A percentile compares a stretch with the other conserved stretches of the same genome.
Evolutionary conservation across 2,329 filamentous ascomycete genomes (phyloP).

Genomic region (Aureobasidium lini): DNA sequence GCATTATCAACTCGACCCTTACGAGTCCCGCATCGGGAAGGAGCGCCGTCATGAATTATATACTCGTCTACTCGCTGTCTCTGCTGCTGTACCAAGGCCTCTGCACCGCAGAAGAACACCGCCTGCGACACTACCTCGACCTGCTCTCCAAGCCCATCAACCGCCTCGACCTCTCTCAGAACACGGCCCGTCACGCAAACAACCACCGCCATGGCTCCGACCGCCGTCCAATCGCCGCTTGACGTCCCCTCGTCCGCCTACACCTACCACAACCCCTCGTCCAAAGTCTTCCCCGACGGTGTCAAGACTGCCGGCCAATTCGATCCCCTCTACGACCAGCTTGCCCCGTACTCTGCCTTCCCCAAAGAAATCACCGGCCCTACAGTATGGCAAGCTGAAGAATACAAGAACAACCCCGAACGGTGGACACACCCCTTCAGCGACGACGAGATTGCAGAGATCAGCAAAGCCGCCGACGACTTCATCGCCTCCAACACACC

Average conservation of each 20-base stretch:
- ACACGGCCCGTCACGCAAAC: neutral
- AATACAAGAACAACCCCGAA: slow-evolving; percentile 56
- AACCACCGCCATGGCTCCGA: slow-evolving; percentile 13
- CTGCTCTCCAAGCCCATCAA: slow-evolving; percentile 16
- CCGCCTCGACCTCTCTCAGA: slow-evolving; percentile 14
- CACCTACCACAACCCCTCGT: slow-evolving; percentile 27
- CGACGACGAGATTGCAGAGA: slow-evolving; percentile 57
- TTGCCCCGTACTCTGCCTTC: slow-evolving; percentile 63
- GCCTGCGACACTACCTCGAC: slow-evolving; percentile 13
- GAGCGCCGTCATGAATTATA: slow-evolving; percentile 16
- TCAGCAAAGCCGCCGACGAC: slow-evolving; percentile 58
- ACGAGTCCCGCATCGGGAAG: neutral
- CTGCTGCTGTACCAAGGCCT: slow-evolving; percentile 18
- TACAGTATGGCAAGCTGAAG: slow-evolving; percentile 64
- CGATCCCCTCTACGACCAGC: slow-evolving; percentile 55
- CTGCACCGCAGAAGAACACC: slow-evolving; percentile 16
- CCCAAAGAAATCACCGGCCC: slow-evolving; percentile 63
- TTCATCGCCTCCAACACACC: slow-evolving; percentile 60
- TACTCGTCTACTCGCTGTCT: slow-evolving; percentile 19
- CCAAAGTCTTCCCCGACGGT: slow-evolving; percentile 54
- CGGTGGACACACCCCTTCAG: slow-evolving; percentile 68
- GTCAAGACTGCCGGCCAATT: slow-evolving; percentile 66
- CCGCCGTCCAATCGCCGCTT: slow-evolving; percentile 17
- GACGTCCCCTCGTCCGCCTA: slow-evolving; percentile 16
- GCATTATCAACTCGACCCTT: neutral